phyloP scores from a whole-genome alignment of 83 land plant species.

The Larix sibirica region DNA sequence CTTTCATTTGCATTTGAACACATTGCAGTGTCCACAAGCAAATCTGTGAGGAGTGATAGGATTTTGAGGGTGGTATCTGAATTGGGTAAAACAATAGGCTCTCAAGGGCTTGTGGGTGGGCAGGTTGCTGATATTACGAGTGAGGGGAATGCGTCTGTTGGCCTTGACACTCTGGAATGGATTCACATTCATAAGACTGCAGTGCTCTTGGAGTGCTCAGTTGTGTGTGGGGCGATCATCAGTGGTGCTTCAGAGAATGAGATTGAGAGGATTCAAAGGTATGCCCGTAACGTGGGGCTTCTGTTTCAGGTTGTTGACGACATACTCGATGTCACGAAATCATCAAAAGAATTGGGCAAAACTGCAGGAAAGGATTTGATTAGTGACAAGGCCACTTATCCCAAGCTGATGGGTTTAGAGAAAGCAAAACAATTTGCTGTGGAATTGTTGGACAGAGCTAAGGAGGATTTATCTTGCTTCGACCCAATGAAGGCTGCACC shows the following conservation, averaged over 20 bases:
- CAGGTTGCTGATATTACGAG: conserved; percentile 47
- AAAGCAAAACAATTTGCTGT: conserved; percentile 39
- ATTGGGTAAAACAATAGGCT: conserved; percentile 47
- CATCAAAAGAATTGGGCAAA: conserved; percentile 53
- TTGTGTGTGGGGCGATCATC: conserved; percentile 57
- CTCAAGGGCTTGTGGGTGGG: conserved; percentile 67
- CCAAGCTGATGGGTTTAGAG: conserved; percentile 48
- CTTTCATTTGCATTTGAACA: conserved; percentile 62
- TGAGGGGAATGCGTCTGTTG: conserved; percentile 30
- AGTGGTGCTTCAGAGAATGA: conserved; percentile 55
- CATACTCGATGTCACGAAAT: conserved; percentile 53
- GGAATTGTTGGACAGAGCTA: conserved; percentile 44
- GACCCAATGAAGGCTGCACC: conserved; percentile 54
- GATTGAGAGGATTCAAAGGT: conserved; percentile 45
- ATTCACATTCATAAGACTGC: conserved; percentile 64
- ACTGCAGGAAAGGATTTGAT: conserved; percentile 52
- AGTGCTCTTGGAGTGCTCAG: conserved; percentile 51
- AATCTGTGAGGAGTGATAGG: conserved; percentile 29
- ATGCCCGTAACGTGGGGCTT: conserved; percentile 52
- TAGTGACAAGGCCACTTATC: conserved; percentile 55
- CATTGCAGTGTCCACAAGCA: conserved; percentile 34
- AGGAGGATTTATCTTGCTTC: conserved; percentile 36
- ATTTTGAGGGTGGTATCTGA: conserved; percentile 41
- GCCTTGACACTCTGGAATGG: conserved; percentile 51
- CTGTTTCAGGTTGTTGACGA: conserved; percentile 60